phyloP scores from a whole-genome alignment of 2,329 filamentous ascomycete genomes.

The Cytospora chrysosperma region DNA sequence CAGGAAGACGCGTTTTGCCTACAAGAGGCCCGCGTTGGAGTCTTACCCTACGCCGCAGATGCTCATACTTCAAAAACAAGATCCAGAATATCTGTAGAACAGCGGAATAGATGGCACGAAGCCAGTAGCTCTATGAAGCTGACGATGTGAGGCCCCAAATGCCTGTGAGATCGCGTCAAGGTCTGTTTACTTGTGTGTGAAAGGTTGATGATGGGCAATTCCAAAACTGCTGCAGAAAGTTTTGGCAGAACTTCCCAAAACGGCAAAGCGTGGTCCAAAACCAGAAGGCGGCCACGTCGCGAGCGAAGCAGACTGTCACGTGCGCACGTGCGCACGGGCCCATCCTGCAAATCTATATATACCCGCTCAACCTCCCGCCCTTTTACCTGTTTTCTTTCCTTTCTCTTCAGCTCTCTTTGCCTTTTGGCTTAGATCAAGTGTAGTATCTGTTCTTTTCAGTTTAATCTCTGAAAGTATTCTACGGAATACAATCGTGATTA shows the following conservation, averaged over 20 bases:
- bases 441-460: slow-evolving; percentile 83
- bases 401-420: slow-evolving; percentile 15
- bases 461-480: slow-evolving; percentile 74
- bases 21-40: neutral
- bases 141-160: neutral
- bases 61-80: too few species aligned
- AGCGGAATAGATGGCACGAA: neutral
- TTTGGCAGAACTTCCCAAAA: neutral
- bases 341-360: slow-evolving; percentile 7
- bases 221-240: neutral
- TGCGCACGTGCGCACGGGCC: neutral
- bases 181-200: neutral
- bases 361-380: neutral
- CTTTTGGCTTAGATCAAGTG: slow-evolving; percentile 63
- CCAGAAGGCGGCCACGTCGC: neutral
- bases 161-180: neutral
- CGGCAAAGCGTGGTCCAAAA: neutral
- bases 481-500: slow-evolving; percentile 67
- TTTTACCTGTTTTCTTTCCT: neutral
- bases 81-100: neutral
- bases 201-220: neutral
- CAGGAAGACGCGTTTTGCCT: neutral
- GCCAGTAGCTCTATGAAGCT: neutral
- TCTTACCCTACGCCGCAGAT: neutral
- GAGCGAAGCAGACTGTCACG: neutral